Evolutionary conservation across 108 stramenopile genomes (phyloP).

Genomic region (Cyclotella choctawhatcheeana): DNA sequence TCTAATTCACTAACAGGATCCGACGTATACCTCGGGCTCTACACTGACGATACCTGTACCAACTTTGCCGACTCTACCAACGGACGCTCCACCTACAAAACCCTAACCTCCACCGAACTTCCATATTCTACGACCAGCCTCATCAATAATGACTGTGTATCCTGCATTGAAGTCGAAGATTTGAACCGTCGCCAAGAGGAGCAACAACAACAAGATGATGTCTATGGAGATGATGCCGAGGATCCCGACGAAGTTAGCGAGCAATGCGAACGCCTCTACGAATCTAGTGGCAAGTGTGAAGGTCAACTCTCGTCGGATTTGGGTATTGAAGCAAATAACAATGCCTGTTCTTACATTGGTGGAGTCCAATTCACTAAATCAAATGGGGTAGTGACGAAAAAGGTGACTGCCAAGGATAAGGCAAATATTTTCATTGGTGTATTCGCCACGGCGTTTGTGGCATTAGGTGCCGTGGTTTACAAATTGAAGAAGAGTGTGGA

Average conservation of each 20-base stretch:
- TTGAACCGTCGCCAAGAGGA: constrained; percentile 25
- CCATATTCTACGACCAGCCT: constrained; percentile 35
- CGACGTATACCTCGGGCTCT: constrained; percentile 59
- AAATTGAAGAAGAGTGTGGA: constrained; percentile 47
- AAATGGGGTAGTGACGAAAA: constrained; percentile 17
- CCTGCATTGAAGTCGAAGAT: constrained; percentile 34
- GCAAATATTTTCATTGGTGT: constrained; percentile 62
- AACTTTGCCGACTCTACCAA: constrained; percentile 51
- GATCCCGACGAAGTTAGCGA: constrained; percentile 22
- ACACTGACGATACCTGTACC: constrained; percentile 70
- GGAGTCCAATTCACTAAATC: constrained; percentile 29
- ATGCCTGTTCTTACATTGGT: constrained; percentile 29
- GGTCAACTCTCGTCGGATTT: not conserved
- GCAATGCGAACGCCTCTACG: constrained; percentile 25
- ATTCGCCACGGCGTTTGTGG: constrained; percentile 52
- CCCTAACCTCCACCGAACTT: constrained; percentile 29
- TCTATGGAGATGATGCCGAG: constrained; percentile 23
- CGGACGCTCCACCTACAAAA: constrained; percentile 47
- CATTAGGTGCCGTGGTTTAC: constrained; percentile 58
- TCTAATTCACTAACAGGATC: too few species aligned
- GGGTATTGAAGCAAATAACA: constrained; percentile 2
- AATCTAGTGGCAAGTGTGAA: constrained; percentile 39
- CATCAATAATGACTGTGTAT: constrained; percentile 35
- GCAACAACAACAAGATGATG: constrained; percentile 15
- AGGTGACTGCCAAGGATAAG: constrained; percentile 29